A percentile compares a stretch with the other conserved stretches of the same genome.
Evolutionary conservation across 2,329 filamentous ascomycete species (phyloP).

Genomic region (Epichloe scottii): DNA sequence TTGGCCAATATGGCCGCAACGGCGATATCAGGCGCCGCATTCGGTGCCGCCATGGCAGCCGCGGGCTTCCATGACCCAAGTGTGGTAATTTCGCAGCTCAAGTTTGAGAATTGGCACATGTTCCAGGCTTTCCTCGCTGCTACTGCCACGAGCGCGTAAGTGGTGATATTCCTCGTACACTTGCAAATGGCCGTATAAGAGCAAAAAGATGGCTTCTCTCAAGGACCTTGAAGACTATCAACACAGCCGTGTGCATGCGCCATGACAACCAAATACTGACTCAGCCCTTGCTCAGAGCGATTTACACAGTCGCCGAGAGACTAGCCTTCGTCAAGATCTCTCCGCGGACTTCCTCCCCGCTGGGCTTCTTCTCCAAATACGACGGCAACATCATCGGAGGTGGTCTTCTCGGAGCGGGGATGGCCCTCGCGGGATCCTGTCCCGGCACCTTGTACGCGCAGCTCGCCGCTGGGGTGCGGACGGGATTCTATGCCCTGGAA

Average conservation of each 20-base stretch:
- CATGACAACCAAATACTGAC: neutral
- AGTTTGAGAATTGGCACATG: slow-evolving; percentile 52
- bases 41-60: slow-evolving; percentile 48
- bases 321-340: slow-evolving; percentile 29
- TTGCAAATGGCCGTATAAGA: too few relatives aligned
- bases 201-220: too few relatives aligned
- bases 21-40: slow-evolving; percentile 38
- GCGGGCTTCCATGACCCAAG: slow-evolving; percentile 48
- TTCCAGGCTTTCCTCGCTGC: slow-evolving; percentile 51
- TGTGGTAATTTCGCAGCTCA: slow-evolving; percentile 49
- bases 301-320: slow-evolving; percentile 33
- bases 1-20: slow-evolving; percentile 1
- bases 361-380: slow-evolving; percentile 40
- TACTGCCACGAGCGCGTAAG: slow-evolving; percentile 49
- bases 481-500: slow-evolving; percentile 37
- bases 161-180: slow-evolving; percentile 2
- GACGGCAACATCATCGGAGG: slow-evolving; percentile 57
- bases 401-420: slow-evolving; percentile 48
- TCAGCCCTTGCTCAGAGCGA: slow-evolving; percentile 20
- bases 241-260: too few relatives aligned
- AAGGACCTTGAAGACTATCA: too few relatives aligned
- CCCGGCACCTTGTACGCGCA: slow-evolving; percentile 54
- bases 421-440: slow-evolving; percentile 53
- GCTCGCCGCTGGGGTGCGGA: slow-evolving; percentile 37
- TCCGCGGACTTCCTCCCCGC: slow-evolving; percentile 36